Percentiles rank a stretch among this genome's conserved stretches.
Evolutionary conservation across 306 rosid genomes (phyloP).

Genomic region (Sicyos baderoa): DNA sequence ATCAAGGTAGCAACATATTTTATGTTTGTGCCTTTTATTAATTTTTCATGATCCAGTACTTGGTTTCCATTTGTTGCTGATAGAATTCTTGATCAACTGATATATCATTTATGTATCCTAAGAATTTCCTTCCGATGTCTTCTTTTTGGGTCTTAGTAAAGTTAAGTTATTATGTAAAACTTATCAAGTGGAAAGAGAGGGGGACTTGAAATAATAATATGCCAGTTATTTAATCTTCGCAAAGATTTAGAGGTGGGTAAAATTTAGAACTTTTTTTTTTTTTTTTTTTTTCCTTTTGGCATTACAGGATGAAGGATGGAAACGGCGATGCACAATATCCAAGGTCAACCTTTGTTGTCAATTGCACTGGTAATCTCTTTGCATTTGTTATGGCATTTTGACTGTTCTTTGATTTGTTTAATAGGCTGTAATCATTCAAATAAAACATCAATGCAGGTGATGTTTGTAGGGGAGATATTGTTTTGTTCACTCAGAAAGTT

Average conservation of each 20-base stretch:
- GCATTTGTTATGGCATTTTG: neutral
- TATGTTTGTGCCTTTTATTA: neutral
- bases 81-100: neutral
- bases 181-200: neutral
- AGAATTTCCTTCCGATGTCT: neutral
- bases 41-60: neutral
- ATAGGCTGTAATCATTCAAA: neutral
- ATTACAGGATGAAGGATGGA: conserved; percentile 51
- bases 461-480: conserved; percentile 72
- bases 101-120: neutral
- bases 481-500: conserved; percentile 65
- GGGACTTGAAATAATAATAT: neutral
- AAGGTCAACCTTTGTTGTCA: conserved; percentile 48
- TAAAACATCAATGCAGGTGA: conserved; percentile 45
- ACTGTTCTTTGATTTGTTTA: neutral
- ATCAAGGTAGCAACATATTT: neutral
- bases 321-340: conserved; percentile 51
- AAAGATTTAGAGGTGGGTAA: neutral
- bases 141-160: conserved; percentile 1
- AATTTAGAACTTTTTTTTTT: neutral
- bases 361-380: conserved; percentile 51
- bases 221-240: neutral
- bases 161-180: neutral
- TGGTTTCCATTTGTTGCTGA: neutral
- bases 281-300: neutral